Percentiles rank a stretch among this genome's conserved stretches.
Conservation (phyloP, 2,329 filamentous ascomycete species). For the Botrytis cinerea region DNA sequence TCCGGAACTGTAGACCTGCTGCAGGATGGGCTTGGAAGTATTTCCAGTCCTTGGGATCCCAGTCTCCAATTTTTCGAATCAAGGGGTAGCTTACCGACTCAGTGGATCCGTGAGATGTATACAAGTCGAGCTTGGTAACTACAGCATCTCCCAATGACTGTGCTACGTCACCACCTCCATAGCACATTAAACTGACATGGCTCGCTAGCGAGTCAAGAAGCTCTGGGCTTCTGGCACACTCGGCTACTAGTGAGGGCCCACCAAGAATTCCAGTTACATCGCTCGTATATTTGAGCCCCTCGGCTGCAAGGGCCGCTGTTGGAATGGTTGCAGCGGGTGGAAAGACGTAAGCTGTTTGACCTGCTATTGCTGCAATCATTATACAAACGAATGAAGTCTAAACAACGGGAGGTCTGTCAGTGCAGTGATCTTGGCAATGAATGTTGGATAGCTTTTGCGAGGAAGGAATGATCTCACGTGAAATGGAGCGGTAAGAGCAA, state of each 20-base stretch:
- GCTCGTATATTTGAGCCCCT: background rate
- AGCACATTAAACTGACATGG: background rate
- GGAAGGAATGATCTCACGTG: background rate
- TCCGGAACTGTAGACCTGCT: background rate
- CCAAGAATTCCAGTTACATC: background rate
- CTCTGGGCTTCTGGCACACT: background rate
- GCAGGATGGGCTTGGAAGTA: background rate
- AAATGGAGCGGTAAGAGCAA: background rate
- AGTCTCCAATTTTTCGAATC: background rate
- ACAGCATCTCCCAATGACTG: constrained; percentile 5
- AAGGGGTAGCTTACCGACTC: background rate
- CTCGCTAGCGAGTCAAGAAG: background rate
- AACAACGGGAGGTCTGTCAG: background rate
- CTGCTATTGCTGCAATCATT: background rate
- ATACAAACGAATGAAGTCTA: background rate
- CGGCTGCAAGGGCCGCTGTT: background rate
- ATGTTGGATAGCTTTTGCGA: background rate
- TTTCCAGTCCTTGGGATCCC: constrained; percentile 8
- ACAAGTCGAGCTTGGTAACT: background rate
- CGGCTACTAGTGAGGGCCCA: background rate
- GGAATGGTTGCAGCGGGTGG: background rate
- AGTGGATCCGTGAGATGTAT: background rate
- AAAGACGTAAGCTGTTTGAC: background rate
- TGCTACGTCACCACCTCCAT: constrained; percentile 19
- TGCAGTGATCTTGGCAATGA: background rate